phyloP scores from a whole-genome alignment of 495 filamentous ascomycete species.

The Penicillium desertorum region DNA sequence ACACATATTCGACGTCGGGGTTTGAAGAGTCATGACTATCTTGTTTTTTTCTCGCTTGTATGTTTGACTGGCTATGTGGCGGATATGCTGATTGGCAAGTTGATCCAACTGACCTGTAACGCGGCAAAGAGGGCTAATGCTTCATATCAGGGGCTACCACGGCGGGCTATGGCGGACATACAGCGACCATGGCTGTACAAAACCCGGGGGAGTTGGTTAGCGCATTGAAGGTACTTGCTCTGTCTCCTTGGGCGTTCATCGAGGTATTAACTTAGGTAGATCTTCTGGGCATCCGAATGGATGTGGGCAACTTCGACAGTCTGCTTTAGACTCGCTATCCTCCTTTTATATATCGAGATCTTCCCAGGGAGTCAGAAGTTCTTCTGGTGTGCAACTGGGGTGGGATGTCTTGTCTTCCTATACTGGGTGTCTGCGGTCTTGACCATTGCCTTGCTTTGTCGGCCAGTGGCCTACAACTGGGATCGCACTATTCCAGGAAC shows the following conservation, averaged over 20 bases:
- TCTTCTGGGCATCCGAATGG: slow-evolving; percentile 23
- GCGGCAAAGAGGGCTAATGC: neutral
- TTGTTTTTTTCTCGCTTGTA: slow-evolving; percentile 12
- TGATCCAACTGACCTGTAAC: neutral
- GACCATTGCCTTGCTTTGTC: slow-evolving; percentile 21
- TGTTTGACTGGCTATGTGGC: slow-evolving; percentile 9
- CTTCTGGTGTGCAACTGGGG: slow-evolving; percentile 10
- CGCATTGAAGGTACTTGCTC: slow-evolving; percentile 11
- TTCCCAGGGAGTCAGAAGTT: slow-evolving; percentile 9
- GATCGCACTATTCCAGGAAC: slow-evolving; percentile 13
- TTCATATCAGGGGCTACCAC: slow-evolving; percentile 3
- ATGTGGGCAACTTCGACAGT: slow-evolving; percentile 16
- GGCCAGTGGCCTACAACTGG: slow-evolving; percentile 26
- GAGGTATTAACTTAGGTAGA: neutral
- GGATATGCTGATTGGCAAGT: slow-evolving; percentile 10
- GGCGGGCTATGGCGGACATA: slow-evolving; percentile 15
- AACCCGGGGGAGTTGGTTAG: slow-evolving; percentile 8
- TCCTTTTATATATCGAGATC: slow-evolving; percentile 15
- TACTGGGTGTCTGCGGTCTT: slow-evolving; percentile 22
- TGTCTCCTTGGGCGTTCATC: neutral
- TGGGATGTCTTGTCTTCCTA: slow-evolving; percentile 13
- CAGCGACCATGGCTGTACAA: slow-evolving; percentile 1
- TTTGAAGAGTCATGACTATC: slow-evolving; percentile 14
- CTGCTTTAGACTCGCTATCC: slow-evolving; percentile 17
- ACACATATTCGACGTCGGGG: slow-evolving; percentile 7